phyloP scores from a whole-genome alignment of 2,329 filamentous ascomycete genomes.

The Fusarium sp. region DNA sequence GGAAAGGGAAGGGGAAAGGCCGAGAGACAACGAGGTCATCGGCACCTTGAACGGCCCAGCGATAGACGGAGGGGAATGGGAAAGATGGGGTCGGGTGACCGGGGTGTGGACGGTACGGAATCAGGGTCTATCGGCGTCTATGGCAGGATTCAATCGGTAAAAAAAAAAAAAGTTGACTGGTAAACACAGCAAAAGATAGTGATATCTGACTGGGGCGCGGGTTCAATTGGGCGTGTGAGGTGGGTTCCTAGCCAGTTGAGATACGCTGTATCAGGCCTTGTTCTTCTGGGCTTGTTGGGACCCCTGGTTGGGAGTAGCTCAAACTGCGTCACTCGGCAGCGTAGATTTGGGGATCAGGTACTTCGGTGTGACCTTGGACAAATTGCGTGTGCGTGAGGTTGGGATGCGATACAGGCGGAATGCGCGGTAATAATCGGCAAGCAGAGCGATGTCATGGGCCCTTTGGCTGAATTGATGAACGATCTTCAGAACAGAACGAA shows the following conservation, averaged over 20 bases:
- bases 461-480: slow-evolving; percentile 8
- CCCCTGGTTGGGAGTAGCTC: slow-evolving; percentile 34
- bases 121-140: slow-evolving; percentile 34
- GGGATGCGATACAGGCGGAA: slow-evolving; percentile 27
- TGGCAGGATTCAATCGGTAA: slow-evolving; percentile 20
- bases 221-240: slow-evolving; percentile 26
- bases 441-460: slow-evolving; percentile 1
- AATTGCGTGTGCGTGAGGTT: slow-evolving; percentile 10
- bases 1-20: slow-evolving; percentile 37
- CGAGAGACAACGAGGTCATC: slow-evolving; percentile 42
- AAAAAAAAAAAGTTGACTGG: neutral
- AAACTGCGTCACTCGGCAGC: slow-evolving; percentile 34
- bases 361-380: slow-evolving; percentile 37
- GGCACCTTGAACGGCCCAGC: slow-evolving; percentile 42
- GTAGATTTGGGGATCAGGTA: slow-evolving; percentile 36
- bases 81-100: slow-evolving; percentile 46
- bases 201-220: slow-evolving; percentile 22
- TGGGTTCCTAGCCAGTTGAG: slow-evolving; percentile 31
- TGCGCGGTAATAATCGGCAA: slow-evolving; percentile 22
- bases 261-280: slow-evolving; percentile 4
- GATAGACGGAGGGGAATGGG: slow-evolving; percentile 36
- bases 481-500: slow-evolving; percentile 15
- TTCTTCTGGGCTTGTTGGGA: slow-evolving; percentile 26
- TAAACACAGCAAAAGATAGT: slow-evolving; percentile 19
- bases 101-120: slow-evolving; percentile 33